Conservation (phyloP, 352 stramenopile genomes). For the Phytophthora constricta region DNA sequence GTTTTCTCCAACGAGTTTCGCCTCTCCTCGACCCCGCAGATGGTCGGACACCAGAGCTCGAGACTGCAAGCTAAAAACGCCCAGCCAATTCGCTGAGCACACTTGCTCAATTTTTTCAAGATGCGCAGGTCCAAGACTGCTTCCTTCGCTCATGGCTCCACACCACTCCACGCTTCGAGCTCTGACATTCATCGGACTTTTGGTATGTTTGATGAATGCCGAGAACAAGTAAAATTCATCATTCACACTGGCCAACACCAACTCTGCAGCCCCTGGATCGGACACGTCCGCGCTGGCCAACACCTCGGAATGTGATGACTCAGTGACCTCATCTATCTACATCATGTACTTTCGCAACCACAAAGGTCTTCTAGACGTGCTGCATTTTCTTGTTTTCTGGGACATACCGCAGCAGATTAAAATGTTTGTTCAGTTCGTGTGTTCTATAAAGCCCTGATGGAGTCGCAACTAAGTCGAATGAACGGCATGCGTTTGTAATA, state of each 20-base stretch:
- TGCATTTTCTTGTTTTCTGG: constrained; percentile 59
- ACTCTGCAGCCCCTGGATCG: constrained; percentile 35
- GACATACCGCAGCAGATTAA: constrained; percentile 40
- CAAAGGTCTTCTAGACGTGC: constrained; percentile 53
- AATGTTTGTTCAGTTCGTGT: no score
- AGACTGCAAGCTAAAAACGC: no score
- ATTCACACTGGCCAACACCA: constrained; percentile 30
- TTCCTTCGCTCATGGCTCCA: neutral
- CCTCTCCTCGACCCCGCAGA: no score
- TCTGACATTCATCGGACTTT: constrained; percentile 5
- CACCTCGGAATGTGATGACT: constrained; percentile 41
- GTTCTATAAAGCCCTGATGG: no score
- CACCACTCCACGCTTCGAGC: neutral
- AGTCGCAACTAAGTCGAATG: no score
- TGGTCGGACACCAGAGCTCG: no score
- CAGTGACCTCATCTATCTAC: constrained; percentile 36
- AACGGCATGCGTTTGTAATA: no score
- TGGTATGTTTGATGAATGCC: no score
- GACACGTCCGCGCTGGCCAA: constrained; percentile 41
- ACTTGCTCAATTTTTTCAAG: no score
- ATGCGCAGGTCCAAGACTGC: no score
- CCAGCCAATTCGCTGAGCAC: no score
- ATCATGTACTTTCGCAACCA: constrained; percentile 56
- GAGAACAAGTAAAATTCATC: constrained; percentile 10
- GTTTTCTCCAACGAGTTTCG: neutral